Conservation (phyloP, 2,329 filamentous ascomycete genomes). For the Thyridium curvatum region DNA sequence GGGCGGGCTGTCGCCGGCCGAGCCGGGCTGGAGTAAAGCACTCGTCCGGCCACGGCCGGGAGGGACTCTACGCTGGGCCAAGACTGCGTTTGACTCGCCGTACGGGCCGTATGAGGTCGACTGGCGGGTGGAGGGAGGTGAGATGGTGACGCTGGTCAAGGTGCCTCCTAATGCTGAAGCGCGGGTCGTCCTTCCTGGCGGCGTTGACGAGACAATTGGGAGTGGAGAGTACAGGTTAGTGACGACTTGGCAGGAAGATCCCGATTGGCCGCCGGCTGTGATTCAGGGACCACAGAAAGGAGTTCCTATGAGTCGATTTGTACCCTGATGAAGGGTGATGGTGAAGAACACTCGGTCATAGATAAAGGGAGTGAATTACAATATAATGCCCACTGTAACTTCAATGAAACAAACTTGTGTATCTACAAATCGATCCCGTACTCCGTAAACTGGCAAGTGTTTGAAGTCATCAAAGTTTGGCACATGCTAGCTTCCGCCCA, state of each 20-base stretch:
- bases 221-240: conserved; percentile 3
- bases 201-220: background rate
- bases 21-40: conserved; percentile 22
- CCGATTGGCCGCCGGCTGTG: conserved; percentile 1
- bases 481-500: too few species aligned
- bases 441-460: too few species aligned
- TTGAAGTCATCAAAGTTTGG: too few species aligned
- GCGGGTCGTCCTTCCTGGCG: background rate
- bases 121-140: conserved; percentile 1
- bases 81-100: conserved; percentile 3
- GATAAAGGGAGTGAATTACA: too few species aligned
- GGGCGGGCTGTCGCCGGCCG: conserved; percentile 18
- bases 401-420: too few species aligned
- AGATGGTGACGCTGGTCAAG: background rate
- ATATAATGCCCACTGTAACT: too few species aligned
- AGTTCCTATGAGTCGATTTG: too few species aligned
- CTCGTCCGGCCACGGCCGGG: conserved; percentile 13
- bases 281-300: conserved; percentile 4
- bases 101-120: conserved; percentile 1
- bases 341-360: too few species aligned
- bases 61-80: background rate
- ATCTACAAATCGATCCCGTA: too few species aligned
- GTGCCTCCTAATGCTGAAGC: conserved; percentile 3
- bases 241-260: conserved; percentile 5
- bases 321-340: too few species aligned